Percentiles rank a stretch among this genome's conserved stretches.
Evolutionary conservation across 306 rosid species (phyloP).

Genomic region (Mimosa bimucronata): DNA sequence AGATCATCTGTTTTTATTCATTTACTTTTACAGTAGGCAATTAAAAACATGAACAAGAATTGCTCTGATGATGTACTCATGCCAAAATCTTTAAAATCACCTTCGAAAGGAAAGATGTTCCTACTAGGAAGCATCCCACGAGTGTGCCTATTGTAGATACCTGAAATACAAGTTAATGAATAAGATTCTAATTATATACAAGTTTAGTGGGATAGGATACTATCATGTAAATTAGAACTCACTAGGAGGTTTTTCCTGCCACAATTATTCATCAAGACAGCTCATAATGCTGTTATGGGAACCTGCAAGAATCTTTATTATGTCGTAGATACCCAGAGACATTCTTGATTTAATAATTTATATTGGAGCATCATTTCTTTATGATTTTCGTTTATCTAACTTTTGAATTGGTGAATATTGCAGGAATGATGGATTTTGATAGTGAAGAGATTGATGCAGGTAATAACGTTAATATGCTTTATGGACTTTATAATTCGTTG

Average conservation of each 20-base stretch:
- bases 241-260: constrained; percentile 63
- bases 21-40: not conserved
- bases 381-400: too few species aligned
- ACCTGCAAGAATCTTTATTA: constrained; percentile 29
- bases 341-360: too few species aligned
- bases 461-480: too few species aligned
- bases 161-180: constrained; percentile 34
- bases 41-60: not conserved
- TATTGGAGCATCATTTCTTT: too few species aligned
- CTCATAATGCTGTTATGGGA: constrained; percentile 55
- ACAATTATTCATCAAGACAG: constrained; percentile 48
- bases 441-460: too few species aligned
- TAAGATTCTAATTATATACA: not conserved
- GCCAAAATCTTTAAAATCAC: not conserved
- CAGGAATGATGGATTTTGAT: too few species aligned
- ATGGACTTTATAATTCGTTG: too few species aligned
- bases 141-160: constrained; percentile 60
- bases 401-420: too few species aligned
- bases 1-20: not conserved
- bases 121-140: constrained; percentile 54
- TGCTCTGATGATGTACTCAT: not conserved
- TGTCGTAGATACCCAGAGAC: too few species aligned
- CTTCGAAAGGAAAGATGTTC: constrained; percentile 45
- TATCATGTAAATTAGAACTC: not conserved
- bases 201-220: not conserved